Evolutionary conservation across 179 eudicot species (phyloP), one percentile per base, ranked within the genome.

Genomic region (Spinacia oleracea): DNA sequence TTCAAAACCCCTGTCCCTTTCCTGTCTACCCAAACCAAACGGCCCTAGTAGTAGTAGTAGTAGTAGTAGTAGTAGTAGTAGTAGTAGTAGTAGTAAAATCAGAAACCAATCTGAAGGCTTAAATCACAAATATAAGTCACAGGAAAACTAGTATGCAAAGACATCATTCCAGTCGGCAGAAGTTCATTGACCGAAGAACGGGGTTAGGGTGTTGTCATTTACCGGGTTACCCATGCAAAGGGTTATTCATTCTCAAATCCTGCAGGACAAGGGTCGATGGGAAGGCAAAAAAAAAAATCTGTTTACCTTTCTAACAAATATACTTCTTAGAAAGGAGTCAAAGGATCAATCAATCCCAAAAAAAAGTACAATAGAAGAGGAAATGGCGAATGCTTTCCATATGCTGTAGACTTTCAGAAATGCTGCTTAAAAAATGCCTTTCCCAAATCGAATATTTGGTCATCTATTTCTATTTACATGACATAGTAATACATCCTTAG

Each of bases 401-500:
- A 48, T 35, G 42, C 10, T 56, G 55, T 29, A 14, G 35, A 34
- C 14, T 50, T n/a, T 43, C 34, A 60, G 38, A 53, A 42, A 55
- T 45, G 15, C 58, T 64, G 60, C 70, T 77, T 77, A 48, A 64
- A 23, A 38, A 55, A 42, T 70, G 40, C 35, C 53, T 75, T 32
- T 42, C 64, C 43, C 56, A 42, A 50, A 74, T 53, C 66, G 50
- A 50, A 50, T 40, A 74, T 74, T 73, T 48, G 50, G 29, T 15
- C 4, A 53, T 32, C 82, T 71, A 65, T 55, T 38, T 50, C 56
- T 76, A 73, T 71, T 60, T 78, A 79, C 82, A 72, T 68, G 50
- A 29, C 64, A 81, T 40, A 34, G 77, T 40, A 25, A 59, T 42
- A 72, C 60, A 69, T 32, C 56, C 21, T 50, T 66, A 5, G 25